Evolutionary conservation across 176 grass and related monocot genomes (phyloP), one percentile per base, ranked within the genome.

Genomic region (Eleusine coracana): DNA sequence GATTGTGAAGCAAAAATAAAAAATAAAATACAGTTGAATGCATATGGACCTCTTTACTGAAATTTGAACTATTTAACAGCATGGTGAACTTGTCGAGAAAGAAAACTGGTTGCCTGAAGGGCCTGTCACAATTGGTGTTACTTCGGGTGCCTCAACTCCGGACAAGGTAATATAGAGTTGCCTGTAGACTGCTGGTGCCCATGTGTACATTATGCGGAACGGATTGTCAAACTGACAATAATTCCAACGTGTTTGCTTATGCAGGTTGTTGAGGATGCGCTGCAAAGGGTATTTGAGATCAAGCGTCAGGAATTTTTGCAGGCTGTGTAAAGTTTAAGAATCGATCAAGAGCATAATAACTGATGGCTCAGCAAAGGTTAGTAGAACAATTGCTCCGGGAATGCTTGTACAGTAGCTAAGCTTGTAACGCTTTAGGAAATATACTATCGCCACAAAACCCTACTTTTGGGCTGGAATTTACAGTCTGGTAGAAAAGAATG

Each of bases 111-210:
- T 99, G 67, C 91, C 97, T 16, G n/a, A 85, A 70, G 97, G 97
- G 48, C 89, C 85, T 52, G 79, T 99, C 78, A 94, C 83, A 75
- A 89, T 99, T 71, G 97, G 97, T 29, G 76, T 94, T 76, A 99
- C 97, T 70, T 92, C 97, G 2, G 97, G 97, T 79, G 97, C 97
- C 49, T 99, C 97, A 11, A 99, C 97, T 78, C 97, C 97, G 0
- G 91, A 99, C 65, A 99, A 99, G 97, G 96, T 96, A 83, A 76
- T 37, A 0, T 25, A 40, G 5, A 80, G 13, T 67, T 28, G 21
- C 39, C 25, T 62, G 29, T 40, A 51, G 28, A 16, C 15, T 79
- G 70, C 7, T 55, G 45, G n/a, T 70, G 61, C 68, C 8, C 6
- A 0, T 70, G 44, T 6, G 25, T 25, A 51, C 45, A 13, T 70